A percentile compares a stretch with the other conserved stretches of the same genome.
Conservation (phyloP, 345 rosid species). For the Turritis glabra region DNA sequence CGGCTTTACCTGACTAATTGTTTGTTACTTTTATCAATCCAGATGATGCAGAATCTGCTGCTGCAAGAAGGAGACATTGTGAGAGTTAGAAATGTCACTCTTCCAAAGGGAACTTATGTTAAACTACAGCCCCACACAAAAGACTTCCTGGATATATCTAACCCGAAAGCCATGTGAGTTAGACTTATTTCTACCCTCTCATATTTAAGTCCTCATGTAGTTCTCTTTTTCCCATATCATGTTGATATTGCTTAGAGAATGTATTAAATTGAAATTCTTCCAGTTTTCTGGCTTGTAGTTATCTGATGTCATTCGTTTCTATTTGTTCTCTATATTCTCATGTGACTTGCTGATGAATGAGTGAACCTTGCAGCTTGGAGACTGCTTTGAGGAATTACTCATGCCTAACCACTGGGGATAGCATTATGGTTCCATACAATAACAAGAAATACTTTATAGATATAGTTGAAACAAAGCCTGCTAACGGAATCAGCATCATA, state of each 20-base stretch:
- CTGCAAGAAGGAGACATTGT: constrained; percentile 94
- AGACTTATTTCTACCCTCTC: neutral
- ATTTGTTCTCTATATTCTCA: neutral
- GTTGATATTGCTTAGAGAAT: constrained; percentile 3
- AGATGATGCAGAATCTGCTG: constrained; percentile 99
- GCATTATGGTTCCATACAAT: constrained; percentile 99
- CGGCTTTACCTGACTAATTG: neutral
- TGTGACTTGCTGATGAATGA: constrained; percentile 11
- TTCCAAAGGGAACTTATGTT: constrained; percentile 96
- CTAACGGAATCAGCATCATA: constrained; percentile 90
- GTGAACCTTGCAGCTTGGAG: constrained; percentile 69
- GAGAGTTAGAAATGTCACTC: constrained; percentile 81
- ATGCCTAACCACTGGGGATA: constrained; percentile 94
- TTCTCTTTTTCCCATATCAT: neutral
- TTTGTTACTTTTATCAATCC: constrained; percentile 26
- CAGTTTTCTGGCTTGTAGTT: neutral
- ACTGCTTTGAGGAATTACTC: constrained; percentile 94
- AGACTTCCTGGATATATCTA: constrained; percentile 93
- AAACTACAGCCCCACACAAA: constrained; percentile 96
- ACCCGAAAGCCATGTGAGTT: constrained; percentile 98
- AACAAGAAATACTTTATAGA: constrained; percentile 96
- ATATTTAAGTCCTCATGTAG: neutral
- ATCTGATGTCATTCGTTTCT: neutral
- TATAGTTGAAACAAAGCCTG: constrained; percentile 90
- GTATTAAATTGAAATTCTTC: neutral